Evolutionary conservation across 805 yeast species (phyloP), one percentile per base, ranked within the genome.

Genomic region (Metschnikowia sp.): DNA sequence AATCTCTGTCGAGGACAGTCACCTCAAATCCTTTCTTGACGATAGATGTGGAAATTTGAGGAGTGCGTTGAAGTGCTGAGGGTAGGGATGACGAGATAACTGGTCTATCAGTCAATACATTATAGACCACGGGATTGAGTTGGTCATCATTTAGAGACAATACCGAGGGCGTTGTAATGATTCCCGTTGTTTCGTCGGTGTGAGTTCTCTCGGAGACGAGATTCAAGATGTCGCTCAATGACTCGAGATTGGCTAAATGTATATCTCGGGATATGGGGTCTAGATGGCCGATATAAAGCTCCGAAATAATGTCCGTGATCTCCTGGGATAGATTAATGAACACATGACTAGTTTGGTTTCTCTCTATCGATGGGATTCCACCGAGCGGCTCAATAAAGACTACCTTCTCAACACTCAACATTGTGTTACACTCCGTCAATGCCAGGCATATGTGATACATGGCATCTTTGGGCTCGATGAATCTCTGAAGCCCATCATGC

Each of bases 31-130:
- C 99, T 48, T 79, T 81, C 47, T 89, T 83, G 2, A 92, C 61
- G 2, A 94, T 79, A 0, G 97, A 86, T 0, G 97, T 90, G 26
- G 85, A 80, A 22, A 85, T 66, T 40, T 75, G 75, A 0, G 89
- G 86, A 1, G 74, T 69, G 3, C 86, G 77, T 36, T 77, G 72
- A 39, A 61, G 60, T 8, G 71, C 48, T 26, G 87, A 81, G 0
- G 99, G 97, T 36, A 94, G 71, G 0, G 98, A 91, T 0, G 97
- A 88, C 1, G 97, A 89, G 18, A 92, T 83, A 9, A 88, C 76
- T 1, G 98, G 89, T 44, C 98, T 73, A 62, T 94, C 98, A 0
- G 99, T 94, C 34, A 94, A 73, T 12, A 94, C 78, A 61, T 94
- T 94, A 65, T 91, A 88, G 12, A 94, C 81, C 36, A 94, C 77